These are phyloP conservation scores for Coniochaeta hoffmannii DNA, from an alignment of 2,329 filamentous ascomycete genomes.

Conservation along the genomic window DNA sequence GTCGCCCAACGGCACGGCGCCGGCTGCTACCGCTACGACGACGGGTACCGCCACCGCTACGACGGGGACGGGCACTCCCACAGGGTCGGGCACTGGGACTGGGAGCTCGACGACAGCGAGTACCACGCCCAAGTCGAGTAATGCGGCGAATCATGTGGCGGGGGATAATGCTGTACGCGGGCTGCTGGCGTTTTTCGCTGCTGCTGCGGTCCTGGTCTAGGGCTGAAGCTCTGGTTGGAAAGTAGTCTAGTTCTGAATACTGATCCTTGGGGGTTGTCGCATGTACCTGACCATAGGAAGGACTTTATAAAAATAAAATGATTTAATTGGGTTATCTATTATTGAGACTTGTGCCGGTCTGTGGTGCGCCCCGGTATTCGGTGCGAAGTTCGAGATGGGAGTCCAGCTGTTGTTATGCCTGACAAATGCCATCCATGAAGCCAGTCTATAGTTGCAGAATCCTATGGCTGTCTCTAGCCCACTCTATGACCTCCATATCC, in stretches of 20 bases:
- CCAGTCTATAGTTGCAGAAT: too few relatives aligned
- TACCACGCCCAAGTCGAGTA: background rate
- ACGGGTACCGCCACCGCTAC: background rate
- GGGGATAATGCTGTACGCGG: background rate
- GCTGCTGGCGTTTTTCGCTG: background rate
- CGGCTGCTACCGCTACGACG: background rate
- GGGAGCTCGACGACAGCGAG: background rate
- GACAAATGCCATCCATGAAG: too few relatives aligned
- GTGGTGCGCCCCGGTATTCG: too few relatives aligned
- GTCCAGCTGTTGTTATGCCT: too few relatives aligned
- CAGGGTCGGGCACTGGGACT: background rate
- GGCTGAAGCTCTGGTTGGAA: background rate
- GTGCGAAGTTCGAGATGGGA: too few relatives aligned
- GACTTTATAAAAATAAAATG: too few relatives aligned
- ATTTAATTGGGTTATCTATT: too few relatives aligned
- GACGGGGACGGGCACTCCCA: background rate
- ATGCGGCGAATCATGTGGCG: background rate
- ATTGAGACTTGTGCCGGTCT: too few relatives aligned
- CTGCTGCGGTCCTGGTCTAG: background rate
- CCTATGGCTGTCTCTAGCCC: too few relatives aligned
- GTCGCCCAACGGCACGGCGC: constrained; percentile 5
- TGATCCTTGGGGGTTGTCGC: too few relatives aligned
- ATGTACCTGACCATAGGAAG: too few relatives aligned
- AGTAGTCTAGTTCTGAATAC: too few relatives aligned
- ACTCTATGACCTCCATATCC: background rate